Base-by-base conservation (phyloP, 139 green algal genomes). In the Coelastrella sp. region DNA sequence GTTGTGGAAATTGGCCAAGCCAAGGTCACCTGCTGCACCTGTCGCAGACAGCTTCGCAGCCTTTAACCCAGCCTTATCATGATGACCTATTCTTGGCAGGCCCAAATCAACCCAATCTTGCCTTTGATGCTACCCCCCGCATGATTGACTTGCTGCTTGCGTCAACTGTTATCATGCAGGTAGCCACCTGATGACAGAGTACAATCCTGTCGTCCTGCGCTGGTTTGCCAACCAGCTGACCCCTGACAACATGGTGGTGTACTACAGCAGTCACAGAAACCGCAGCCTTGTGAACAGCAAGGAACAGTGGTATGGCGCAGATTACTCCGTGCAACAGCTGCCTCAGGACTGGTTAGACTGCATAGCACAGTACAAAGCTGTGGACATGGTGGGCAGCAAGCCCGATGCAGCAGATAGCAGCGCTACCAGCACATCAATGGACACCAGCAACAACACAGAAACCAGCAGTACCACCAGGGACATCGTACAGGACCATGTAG, bases 221-320 rank as follows among this genome's bases (percentile, higher is more conserved):
- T 60, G 79, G 65, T 87, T 91, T 73, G 19, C 73, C 61, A 19
- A 32, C 13, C 64, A 80, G 47, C 65, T 91, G 47, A 47, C 65
- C 2, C n/a, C 60, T 14, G 20, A 60, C 5, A 59, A 59, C 54
- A 71, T 86, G 87, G 56, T 73, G 11, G 78, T 91, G 78, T 71
- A 65, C 54, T 91, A 76, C 61, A 81, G 64, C 76, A 87, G 76
- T 19, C 23, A 66, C 19, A 74, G n/a, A 5, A 58, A 79, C 17
- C 54, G 10, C 2, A 65, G 78, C 8, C 8, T 73, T 22, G 56
- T 76, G 8, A 47, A 47, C 7, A 82, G 74, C 80, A 91, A 77
- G 73, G 92, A 95, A 85, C 47, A 17, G 11, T 95, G 91, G 92
- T 96, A 95, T 71, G 94, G 92, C 5, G 94, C 92, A 13, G 32